Evolutionary conservation across 306 rosid genomes (phyloP).

Genomic region (Fragaria iinumae): DNA sequence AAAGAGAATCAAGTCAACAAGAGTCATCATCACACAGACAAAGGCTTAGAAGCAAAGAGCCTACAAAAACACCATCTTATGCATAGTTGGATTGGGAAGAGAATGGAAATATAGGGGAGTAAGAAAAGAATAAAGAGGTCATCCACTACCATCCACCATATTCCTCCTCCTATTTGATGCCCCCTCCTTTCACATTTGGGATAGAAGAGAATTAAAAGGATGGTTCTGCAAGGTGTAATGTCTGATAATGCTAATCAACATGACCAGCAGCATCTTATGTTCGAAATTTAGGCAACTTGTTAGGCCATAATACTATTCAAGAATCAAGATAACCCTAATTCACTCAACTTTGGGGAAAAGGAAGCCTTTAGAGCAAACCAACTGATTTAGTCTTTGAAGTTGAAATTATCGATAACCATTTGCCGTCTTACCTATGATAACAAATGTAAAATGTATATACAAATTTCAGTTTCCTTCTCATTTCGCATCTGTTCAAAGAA

Average conservation of each 20-base stretch:
- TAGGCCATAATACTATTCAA: neutral
- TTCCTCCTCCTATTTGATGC: constrained; percentile 55
- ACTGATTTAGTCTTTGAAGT: neutral
- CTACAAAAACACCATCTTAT: neutral
- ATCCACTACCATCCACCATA: constrained; percentile 46
- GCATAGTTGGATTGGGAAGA: constrained; percentile 15
- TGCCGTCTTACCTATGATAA: neutral
- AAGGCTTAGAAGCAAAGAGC: neutral
- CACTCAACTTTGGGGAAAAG: neutral
- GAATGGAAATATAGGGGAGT: constrained; percentile 28
- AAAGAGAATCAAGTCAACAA: neutral
- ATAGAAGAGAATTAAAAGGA: constrained; percentile 21
- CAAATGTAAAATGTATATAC: neutral
- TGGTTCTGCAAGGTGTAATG: constrained; percentile 5
- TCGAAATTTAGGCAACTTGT: neutral
- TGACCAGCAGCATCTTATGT: constrained; percentile 12
- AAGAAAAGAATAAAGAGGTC: constrained; percentile 68
- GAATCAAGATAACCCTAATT: neutral
- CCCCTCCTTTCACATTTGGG: neutral
- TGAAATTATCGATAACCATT: neutral
- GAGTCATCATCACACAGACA: neutral
- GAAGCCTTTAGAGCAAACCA: neutral
- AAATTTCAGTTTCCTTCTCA: neutral
- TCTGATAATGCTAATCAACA: constrained; percentile 6
- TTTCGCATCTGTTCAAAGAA: constrained; percentile 9